Percentiles rank a stretch among this genome's conserved stretches.
Evolutionary conservation across 345 rosid species (phyloP).

Genomic region (Arabidopsis suecica): DNA sequence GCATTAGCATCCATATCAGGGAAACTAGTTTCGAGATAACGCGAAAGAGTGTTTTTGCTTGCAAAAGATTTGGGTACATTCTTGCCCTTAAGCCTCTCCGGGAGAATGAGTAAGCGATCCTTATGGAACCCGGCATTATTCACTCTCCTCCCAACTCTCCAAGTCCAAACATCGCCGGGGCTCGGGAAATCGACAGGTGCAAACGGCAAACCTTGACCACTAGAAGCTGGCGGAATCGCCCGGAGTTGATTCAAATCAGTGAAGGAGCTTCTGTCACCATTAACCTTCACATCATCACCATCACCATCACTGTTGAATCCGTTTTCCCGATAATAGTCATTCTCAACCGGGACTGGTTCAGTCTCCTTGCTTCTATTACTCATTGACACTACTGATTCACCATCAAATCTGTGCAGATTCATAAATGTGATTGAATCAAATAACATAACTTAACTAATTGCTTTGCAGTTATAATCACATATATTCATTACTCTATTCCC

Average conservation of each 20-base stretch:
- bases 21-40: constrained; percentile 51
- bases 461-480: background rate
- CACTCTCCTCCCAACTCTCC: constrained; percentile 87
- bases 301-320: constrained; percentile 18
- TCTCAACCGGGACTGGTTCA: constrained; percentile 10
- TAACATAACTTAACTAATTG: background rate
- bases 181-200: constrained; percentile 83
- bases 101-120: constrained; percentile 69
- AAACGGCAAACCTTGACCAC: constrained; percentile 85
- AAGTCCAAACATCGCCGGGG: constrained; percentile 81
- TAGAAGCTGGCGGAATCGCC: constrained; percentile 52
- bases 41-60: constrained; percentile 59
- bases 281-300: constrained; percentile 23
- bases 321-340: constrained; percentile 47
- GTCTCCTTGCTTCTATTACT: constrained; percentile 11
- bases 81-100: constrained; percentile 48
- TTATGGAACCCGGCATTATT: constrained; percentile 49
- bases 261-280: constrained; percentile 38
- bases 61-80: constrained; percentile 49
- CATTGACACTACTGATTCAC: constrained; percentile 13
- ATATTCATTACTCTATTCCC: background rate
- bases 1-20: constrained; percentile 62
- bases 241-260: constrained; percentile 47
- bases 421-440: constrained; percentile 8
- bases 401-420: constrained; percentile 31